Evolutionary conservation across 2,329 filamentous ascomycete genomes (phyloP).

Genomic region (Ophiosphaerella herpotricha): DNA sequence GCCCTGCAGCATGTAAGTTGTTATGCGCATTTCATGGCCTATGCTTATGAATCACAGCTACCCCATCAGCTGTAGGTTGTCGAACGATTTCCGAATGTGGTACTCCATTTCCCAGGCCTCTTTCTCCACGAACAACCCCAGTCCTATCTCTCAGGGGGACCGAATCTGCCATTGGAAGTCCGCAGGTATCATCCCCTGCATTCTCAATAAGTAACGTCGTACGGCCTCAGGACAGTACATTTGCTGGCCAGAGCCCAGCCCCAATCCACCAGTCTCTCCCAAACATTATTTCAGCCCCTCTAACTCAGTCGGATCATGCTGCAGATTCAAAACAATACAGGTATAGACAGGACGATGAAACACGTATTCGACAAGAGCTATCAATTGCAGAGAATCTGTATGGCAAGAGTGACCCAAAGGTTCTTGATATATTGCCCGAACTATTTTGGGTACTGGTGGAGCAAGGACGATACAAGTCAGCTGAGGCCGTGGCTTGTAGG

Average conservation of each 20-base stretch:
- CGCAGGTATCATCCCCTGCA: slow-evolving; percentile 15
- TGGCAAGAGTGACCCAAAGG: not conserved
- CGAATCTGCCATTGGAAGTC: slow-evolving; percentile 4
- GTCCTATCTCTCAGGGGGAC: slow-evolving; percentile 1
- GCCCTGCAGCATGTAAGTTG: slow-evolving; percentile 23
- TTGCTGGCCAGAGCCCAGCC: slow-evolving; percentile 21
- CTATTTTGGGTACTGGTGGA: slow-evolving; percentile 12
- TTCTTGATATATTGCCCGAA: slow-evolving; percentile 5
- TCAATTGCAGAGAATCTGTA: slow-evolving; percentile 7
- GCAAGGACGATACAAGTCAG: slow-evolving; percentile 23
- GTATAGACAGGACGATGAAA: slow-evolving; percentile 18
- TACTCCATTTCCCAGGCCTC: slow-evolving; percentile 4
- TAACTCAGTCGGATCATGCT: not conserved
- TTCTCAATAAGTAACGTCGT: slow-evolving; percentile 21
- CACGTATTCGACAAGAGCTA: slow-evolving; percentile 14
- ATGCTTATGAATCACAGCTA: slow-evolving; percentile 16
- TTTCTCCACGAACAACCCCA: slow-evolving; percentile 11
- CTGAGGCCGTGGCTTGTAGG: slow-evolving; percentile 16
- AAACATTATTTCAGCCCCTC: not conserved
- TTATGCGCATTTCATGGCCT: not conserved
- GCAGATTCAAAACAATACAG: not conserved
- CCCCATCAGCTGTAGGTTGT: slow-evolving; percentile 21
- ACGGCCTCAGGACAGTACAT: slow-evolving; percentile 14
- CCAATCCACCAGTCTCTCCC: slow-evolving; percentile 13
- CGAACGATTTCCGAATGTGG: slow-evolving; percentile 20